phyloP scores from a whole-genome alignment of 345 rosid genomes.

The Populus pruinosa region DNA sequence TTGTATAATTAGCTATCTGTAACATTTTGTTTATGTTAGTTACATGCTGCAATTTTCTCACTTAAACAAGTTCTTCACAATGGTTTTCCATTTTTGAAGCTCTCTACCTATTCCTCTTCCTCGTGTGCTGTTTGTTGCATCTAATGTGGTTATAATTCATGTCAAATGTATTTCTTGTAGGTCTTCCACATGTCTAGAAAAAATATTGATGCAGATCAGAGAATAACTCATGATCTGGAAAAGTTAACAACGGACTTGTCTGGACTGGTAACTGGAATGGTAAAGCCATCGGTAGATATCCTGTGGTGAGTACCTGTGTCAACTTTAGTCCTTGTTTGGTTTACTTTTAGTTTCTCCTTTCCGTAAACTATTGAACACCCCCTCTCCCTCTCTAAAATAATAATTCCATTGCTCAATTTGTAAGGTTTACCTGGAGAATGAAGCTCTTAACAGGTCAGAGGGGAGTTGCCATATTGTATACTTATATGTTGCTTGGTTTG shows the following conservation, averaged over 20 bases:
- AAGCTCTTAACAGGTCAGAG: slow-evolving; percentile 87
- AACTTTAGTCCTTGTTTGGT: neutral
- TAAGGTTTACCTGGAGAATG: slow-evolving; percentile 99
- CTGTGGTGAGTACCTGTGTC: slow-evolving; percentile 59
- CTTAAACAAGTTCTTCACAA: neutral
- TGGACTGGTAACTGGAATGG: slow-evolving; percentile 96
- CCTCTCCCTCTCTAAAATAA: neutral
- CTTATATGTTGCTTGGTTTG: slow-evolving; percentile 90
- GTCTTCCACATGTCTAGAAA: slow-evolving; percentile 84
- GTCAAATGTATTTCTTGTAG: slow-evolving; percentile 30
- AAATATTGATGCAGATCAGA: slow-evolving; percentile 92
- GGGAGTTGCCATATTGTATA: slow-evolving; percentile 89
- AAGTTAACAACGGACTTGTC: slow-evolving; percentile 81
- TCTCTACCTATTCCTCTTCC: neutral
- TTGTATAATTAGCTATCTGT: neutral
- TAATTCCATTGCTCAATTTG: neutral
- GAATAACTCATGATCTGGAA: slow-evolving; percentile 91
- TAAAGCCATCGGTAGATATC: slow-evolving; percentile 94
- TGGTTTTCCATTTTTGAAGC: neutral
- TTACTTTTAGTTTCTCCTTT: neutral
- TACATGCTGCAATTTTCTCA: neutral
- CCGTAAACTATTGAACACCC: neutral
- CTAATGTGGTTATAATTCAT: neutral
- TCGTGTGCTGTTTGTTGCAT: neutral
- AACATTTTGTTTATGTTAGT: neutral